phyloP scores from a whole-genome alignment of 2,329 filamentous ascomycete species.

The Fusarium nematophilum region DNA sequence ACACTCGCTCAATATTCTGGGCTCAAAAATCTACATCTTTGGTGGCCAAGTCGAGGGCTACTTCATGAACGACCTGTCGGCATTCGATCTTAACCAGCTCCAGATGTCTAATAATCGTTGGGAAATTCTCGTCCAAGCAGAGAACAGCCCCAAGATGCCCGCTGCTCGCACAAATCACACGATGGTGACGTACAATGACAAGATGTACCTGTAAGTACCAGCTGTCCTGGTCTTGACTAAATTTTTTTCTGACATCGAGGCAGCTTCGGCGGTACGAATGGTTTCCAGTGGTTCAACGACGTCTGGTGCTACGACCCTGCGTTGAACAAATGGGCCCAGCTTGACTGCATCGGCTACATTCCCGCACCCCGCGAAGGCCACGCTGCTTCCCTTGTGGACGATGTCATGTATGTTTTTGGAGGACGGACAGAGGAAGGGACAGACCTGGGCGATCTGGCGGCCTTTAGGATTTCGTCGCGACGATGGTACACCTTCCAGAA shows the following conservation, averaged over 20 bases:
- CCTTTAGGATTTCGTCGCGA: constrained; percentile 78
- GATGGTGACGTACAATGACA: constrained; percentile 91
- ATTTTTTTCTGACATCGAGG: constrained; percentile 19
- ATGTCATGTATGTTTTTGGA: constrained; percentile 99
- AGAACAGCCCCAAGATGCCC: constrained; percentile 69
- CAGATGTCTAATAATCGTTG: constrained; percentile 92
- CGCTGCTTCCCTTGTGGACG: constrained; percentile 90
- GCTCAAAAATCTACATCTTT: constrained; percentile 97
- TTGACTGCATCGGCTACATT: constrained; percentile 98
- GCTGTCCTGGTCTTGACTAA: not conserved
- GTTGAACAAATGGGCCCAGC: constrained; percentile 83
- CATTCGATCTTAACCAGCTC: constrained; percentile 94
- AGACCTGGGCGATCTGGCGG: constrained; percentile 92
- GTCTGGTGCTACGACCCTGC: constrained; percentile 96
- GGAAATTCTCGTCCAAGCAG: constrained; percentile 85
- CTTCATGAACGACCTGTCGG: constrained; percentile 97
- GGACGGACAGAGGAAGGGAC: constrained; percentile 93
- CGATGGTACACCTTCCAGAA: constrained; percentile 99
- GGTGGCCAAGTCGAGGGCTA: constrained; percentile 96
- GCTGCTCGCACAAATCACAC: constrained; percentile 95
- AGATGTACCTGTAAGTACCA: constrained; percentile 83
- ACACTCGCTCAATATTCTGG: constrained; percentile 94
- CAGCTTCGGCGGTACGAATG: constrained; percentile 97
- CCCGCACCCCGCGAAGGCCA: constrained; percentile 94
- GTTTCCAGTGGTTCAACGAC: constrained; percentile 97